phyloP scores from a whole-genome alignment of 371 early-diverging fungal genomes.

The Rhizopus arrhizus region DNA sequence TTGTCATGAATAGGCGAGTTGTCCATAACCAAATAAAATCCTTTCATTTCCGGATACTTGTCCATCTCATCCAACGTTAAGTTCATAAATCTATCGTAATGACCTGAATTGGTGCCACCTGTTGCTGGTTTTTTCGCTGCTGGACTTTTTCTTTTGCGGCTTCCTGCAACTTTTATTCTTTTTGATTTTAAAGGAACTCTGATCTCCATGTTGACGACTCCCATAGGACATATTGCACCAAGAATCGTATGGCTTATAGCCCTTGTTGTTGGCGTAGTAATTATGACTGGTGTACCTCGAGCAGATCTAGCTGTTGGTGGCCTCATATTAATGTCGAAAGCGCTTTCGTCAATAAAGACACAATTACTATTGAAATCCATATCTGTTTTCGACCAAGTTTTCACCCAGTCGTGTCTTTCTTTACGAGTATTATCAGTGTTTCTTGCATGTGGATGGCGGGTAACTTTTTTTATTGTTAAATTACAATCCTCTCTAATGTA shows the following conservation, averaged over 20 bases:
- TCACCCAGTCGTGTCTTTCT: conserved; percentile 7
- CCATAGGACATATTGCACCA: conserved; percentile 10
- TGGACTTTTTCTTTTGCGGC: conserved; percentile 10
- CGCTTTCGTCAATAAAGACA: conserved; percentile 12
- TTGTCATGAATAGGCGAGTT: conserved; percentile 14
- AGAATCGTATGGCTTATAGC: conserved; percentile 9
- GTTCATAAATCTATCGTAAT: conserved; percentile 17
- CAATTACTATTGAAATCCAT: conserved; percentile 11
- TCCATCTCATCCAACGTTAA: conserved; percentile 21
- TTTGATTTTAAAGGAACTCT: conserved; percentile 2
- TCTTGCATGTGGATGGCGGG: conserved; percentile 54
- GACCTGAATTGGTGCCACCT: conserved; percentile 10
- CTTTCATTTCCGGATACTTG: conserved; percentile 20
- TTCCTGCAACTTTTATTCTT: conserved; percentile 13
- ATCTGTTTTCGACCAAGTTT: conserved; percentile 3
- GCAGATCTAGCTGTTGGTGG: conserved; percentile 7
- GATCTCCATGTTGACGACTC: conserved; percentile 12
- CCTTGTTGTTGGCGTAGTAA: conserved; percentile 10
- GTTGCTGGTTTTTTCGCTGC: conserved; percentile 6
- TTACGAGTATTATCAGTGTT: conserved; percentile 1
- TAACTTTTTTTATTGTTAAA: conserved; percentile 15
- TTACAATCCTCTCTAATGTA: conserved; percentile 7
- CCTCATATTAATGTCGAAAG: conserved; percentile 15
- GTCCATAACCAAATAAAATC: conserved; percentile 23
- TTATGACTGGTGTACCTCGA: conserved; percentile 6